A percentile compares a stretch with the other conserved stretches of the same genome.
Evolutionary conservation across 1,284 basidiomycete species (phyloP).

Genomic region (Phlebopus sp.): DNA sequence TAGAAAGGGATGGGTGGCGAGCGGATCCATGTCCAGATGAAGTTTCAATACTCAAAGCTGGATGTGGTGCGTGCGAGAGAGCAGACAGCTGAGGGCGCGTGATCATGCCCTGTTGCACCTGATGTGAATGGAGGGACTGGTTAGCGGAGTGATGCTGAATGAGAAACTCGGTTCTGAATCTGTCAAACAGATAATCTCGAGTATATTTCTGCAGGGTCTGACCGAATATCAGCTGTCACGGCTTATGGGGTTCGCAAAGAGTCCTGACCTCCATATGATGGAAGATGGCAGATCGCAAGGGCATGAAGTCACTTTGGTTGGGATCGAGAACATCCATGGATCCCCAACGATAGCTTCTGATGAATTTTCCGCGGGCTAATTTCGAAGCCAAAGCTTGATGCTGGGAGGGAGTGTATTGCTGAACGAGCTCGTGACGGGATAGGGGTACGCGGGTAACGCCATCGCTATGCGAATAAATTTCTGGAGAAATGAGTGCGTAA

Average conservation of each 20-base stretch:
- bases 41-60: slow-evolving; percentile 71
- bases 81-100: slow-evolving; percentile 39
- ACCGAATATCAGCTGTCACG: slow-evolving; percentile 19
- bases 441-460: slow-evolving; percentile 56
- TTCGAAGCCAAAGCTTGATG: slow-evolving; percentile 43
- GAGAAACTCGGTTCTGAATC: slow-evolving; percentile 62
- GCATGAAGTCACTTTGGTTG: slow-evolving; percentile 72
- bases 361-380: slow-evolving; percentile 57
- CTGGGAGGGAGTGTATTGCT: slow-evolving; percentile 61
- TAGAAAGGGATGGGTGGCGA: slow-evolving; percentile 48
- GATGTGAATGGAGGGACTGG: slow-evolving; percentile 43
- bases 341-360: slow-evolving; percentile 76
- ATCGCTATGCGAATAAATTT: slow-evolving; percentile 75
- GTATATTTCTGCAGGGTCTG: slow-evolving; percentile 82
- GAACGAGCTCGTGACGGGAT: slow-evolving; percentile 63
- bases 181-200: slow-evolving; percentile 76
- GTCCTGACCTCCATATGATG: slow-evolving; percentile 75
- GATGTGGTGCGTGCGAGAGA: slow-evolving; percentile 52
- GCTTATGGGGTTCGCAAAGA: slow-evolving; percentile 20
- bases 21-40: slow-evolving; percentile 42
- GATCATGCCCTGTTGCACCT: slow-evolving; percentile 36
- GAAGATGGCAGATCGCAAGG: slow-evolving; percentile 71
- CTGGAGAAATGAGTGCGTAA: slow-evolving; percentile 77
- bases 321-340: slow-evolving; percentile 73
- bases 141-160: slow-evolving; percentile 47